Base-by-base conservation (phyloP, 177 flowering plant genomes). In the Vitis hybrid region DNA sequence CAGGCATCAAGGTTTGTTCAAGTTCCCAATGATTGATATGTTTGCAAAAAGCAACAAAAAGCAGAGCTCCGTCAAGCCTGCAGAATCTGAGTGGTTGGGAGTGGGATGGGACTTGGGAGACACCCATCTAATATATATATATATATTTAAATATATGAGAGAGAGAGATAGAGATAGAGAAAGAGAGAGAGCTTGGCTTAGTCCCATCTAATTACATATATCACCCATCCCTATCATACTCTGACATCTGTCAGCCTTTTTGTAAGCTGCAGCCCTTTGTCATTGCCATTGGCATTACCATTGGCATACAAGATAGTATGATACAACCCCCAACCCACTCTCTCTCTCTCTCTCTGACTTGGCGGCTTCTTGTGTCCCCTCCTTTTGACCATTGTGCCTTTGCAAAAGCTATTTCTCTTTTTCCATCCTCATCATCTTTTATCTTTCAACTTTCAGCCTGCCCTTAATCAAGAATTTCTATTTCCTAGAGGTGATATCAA, bases 1-100 rank as follows among this genome's bases (percentile, higher is more conserved):
- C n/a, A n/a, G n/a, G n/a, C n/a, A n/a, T n/a, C n/a, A n/a, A n/a
- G n/a, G n/a, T 51, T 51, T 34, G 50, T 68, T 68, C 70, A 68
- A 58, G 55, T 68, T 68, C 50, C 70, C 63, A 68, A 68, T 68
- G 63, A 68, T 68, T 68, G 70, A 68, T 19, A 48, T 58, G 70
- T 68, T 68, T 58, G 63, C 12, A 56, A 45, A 34, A 17, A 57
- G 39, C 62, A 57, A 67, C n/a, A 2, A 45, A 67, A 30, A 15
- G 5, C 11, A 8, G 26, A 18, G 6, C 45, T 5, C 63, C 45
- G 30, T 60, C 30, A 21, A 30, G 32, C 64, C 49, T 61, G 64
- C 64, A 61, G 64, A 61, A 61, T 32, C 64, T 61, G 49, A 61
- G 7, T 61, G 8, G 64, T 32, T 61, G 34, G 56, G 56, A 54